These are phyloP conservation scores for Alternaria hordeiaustralica DNA, from an alignment of 2,329 filamentous ascomycete genomes.

Conservation along the genomic window DNA sequence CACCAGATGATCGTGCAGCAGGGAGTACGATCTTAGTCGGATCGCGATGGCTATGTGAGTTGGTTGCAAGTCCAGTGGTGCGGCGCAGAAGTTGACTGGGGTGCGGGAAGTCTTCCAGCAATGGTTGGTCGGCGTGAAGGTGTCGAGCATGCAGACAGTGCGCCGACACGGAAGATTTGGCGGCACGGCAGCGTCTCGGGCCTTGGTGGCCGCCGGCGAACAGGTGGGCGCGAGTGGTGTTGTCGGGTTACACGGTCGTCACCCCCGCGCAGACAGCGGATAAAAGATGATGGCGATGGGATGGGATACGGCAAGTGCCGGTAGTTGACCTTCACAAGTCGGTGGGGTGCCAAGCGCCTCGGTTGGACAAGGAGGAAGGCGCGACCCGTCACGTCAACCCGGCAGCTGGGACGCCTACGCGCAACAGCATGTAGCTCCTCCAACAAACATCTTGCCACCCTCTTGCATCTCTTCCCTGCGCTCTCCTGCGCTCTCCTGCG, in stretches of 20 bases:
- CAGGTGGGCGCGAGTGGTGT: neutral
- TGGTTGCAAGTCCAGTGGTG: neutral
- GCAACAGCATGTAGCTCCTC: slow-evolving; percentile 11
- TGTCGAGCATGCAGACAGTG: neutral
- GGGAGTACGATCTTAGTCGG: neutral
- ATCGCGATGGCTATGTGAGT: neutral
- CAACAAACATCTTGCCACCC: slow-evolving; percentile 4
- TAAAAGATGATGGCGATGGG: neutral
- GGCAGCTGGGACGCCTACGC: slow-evolving; percentile 11
- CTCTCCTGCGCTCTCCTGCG: slow-evolving; percentile 11
- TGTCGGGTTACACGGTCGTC: neutral
- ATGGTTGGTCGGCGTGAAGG: slow-evolving; percentile 5
- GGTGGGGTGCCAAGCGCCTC: slow-evolving; percentile 22
- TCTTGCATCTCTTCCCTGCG: slow-evolving; percentile 2
- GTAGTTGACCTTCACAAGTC: neutral
- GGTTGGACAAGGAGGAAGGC: slow-evolving; percentile 15
- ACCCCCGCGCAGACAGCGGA: neutral
- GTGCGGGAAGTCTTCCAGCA: neutral
- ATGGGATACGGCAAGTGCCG: neutral
- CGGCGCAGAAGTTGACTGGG: neutral
- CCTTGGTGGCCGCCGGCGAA: neutral
- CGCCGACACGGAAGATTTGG: neutral
- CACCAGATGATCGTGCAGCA: slow-evolving; percentile 8
- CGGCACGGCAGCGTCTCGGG: neutral
- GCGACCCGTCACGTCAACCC: slow-evolving; percentile 22